phyloP scores from a whole-genome alignment of 164 flowering plant species.

The Piper longum region DNA sequence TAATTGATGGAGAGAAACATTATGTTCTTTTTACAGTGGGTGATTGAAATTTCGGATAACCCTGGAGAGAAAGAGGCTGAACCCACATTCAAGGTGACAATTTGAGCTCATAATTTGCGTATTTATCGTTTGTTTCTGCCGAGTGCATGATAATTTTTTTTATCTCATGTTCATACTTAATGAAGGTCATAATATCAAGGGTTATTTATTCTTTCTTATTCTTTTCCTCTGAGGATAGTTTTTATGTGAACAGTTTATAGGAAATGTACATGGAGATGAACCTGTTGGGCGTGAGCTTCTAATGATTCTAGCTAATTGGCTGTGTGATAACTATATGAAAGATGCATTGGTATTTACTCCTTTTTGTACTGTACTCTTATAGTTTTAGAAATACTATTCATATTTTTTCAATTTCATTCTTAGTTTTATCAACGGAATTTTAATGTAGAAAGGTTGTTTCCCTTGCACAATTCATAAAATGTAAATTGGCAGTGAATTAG shows the following conservation, averaged over 20 bases:
- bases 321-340: slow-evolving; percentile 72
- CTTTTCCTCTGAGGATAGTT: background rate
- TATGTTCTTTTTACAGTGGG: slow-evolving; percentile 44
- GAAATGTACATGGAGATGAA: slow-evolving; percentile 98
- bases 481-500: no score
- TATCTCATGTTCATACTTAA: background rate
- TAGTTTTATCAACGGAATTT: no score
- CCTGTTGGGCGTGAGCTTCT: slow-evolving; percentile 96
- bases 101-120: background rate
- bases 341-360: slow-evolving; percentile 45
- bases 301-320: slow-evolving; percentile 74
- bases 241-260: slow-evolving; percentile 41
- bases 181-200: background rate
- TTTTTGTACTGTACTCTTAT: no score
- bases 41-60: slow-evolving; percentile 75
- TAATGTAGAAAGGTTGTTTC: no score
- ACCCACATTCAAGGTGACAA: slow-evolving; percentile 77
- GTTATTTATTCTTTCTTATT: background rate
- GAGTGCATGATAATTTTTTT: slow-evolving; percentile 8
- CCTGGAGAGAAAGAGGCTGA: slow-evolving; percentile 78
- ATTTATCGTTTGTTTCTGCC: background rate
- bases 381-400: no score
- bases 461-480: no score
- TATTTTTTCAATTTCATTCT: no score
- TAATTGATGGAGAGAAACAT: background rate